These are phyloP conservation scores for Colletotrichum lindemuthianum DNA, from an alignment of 2,329 filamentous ascomycete genomes.

Conservation along the genomic window DNA sequence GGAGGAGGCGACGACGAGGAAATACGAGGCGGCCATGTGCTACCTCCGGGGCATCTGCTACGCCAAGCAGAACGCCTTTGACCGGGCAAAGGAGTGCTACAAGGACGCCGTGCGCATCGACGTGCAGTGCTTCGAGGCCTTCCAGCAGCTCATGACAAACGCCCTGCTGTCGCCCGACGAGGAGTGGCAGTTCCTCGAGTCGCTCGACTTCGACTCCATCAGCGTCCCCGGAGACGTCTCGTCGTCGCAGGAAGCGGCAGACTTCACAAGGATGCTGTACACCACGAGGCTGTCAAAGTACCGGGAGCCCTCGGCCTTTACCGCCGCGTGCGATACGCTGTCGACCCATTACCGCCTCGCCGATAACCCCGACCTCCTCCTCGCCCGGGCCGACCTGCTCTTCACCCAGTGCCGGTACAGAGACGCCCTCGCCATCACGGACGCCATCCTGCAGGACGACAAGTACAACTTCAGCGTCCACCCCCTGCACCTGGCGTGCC, in stretches of 20 bases:
- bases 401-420: constrained; percentile 96
- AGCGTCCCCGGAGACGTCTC: constrained; percentile 71
- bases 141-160: constrained; percentile 98
- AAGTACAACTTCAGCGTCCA: constrained; percentile 91
- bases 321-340: constrained; percentile 86
- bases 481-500: constrained; percentile 88
- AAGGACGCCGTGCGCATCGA: constrained; percentile 97
- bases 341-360: constrained; percentile 92
- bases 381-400: constrained; percentile 88
- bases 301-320: constrained; percentile 84
- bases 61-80: constrained; percentile 96
- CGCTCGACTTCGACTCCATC: constrained; percentile 89
- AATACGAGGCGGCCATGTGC: constrained; percentile 97
- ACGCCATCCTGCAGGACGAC: constrained; percentile 82
- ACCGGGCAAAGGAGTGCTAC: constrained; percentile 97
- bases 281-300: constrained; percentile 97
- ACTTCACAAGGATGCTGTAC: constrained; percentile 96
- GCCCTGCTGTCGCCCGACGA: constrained; percentile 89
- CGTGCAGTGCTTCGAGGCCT: constrained; percentile 97
- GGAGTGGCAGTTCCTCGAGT: constrained; percentile 89
- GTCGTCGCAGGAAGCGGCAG: constrained; percentile 83
- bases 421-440: constrained; percentile 85
- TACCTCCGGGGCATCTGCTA: constrained; percentile 93
- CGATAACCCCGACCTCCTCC: constrained; percentile 87
- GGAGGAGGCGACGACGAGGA: constrained; percentile 79